Percentiles rank a stretch among this genome's conserved stretches.
Conservation (phyloP, 1,284 basidiomycete species). For the Cutaneotrichosporon dermatis region DNA sequence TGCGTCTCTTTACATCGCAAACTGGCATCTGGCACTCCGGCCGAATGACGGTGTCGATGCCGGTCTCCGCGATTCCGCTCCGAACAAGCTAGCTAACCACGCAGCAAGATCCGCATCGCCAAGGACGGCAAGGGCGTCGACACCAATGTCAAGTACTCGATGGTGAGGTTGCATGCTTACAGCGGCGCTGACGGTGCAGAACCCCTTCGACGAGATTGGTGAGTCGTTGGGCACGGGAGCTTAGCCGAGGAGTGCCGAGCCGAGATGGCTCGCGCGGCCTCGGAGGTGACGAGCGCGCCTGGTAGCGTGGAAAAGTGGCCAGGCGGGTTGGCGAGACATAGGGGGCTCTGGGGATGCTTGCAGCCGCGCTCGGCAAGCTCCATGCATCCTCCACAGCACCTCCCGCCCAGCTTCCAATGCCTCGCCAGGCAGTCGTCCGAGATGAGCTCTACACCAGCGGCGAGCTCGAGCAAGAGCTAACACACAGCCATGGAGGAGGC, state of each 20-base stretch:
- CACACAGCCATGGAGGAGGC: conserved; percentile 90
- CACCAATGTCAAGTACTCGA: conserved; percentile 92
- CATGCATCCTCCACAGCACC: too few relatives aligned
- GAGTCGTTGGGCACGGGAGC: conserved; percentile 34
- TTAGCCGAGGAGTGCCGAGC: conserved; percentile 11
- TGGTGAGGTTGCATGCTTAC: conserved; percentile 59
- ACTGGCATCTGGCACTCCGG: too few relatives aligned
- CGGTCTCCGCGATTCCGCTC: too few relatives aligned
- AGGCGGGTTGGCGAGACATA: not conserved
- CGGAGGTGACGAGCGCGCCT: conserved; percentile 1
- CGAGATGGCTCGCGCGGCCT: conserved; percentile 6
- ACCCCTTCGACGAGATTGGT: conserved; percentile 97
- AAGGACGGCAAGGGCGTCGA: conserved; percentile 87
- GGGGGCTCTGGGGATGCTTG: too few relatives aligned
- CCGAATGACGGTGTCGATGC: too few relatives aligned
- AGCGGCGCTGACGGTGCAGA: conserved; percentile 54
- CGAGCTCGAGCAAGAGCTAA: not conserved
- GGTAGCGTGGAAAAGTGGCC: not conserved
- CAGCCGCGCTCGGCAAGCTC: too few relatives aligned
- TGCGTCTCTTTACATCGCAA: conserved; percentile 11
- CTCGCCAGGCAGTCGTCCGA: too few relatives aligned
- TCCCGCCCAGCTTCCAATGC: too few relatives aligned
- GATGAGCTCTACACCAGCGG: not conserved
- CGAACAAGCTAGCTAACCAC: not conserved
- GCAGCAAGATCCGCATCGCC: conserved; percentile 93